Conservation (phyloP, 2,329 filamentous ascomycete genomes). For the Colletotrichum endophyticum region DNA sequence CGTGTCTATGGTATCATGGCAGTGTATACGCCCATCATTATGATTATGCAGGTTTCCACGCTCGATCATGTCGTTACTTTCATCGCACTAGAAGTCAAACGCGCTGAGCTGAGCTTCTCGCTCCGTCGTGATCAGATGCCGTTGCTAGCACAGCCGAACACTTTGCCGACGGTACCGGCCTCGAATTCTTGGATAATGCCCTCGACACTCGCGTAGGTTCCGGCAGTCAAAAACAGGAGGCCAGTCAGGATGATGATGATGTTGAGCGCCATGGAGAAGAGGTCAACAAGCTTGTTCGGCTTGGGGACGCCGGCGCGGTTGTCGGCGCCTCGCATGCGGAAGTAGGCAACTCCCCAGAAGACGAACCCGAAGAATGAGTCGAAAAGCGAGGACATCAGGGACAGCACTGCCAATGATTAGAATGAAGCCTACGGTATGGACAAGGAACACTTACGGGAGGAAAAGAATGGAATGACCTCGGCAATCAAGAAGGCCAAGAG, state of each 20-base stretch:
- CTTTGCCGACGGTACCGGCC: conserved; percentile 66
- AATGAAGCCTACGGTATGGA: conserved; percentile 21
- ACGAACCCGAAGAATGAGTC: conserved; percentile 96
- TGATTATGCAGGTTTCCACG: neutral
- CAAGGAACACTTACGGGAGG: conserved; percentile 59
- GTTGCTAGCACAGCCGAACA: conserved; percentile 77
- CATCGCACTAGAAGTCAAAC: neutral
- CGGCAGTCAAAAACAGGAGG: conserved; percentile 79
- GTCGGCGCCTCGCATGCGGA: conserved; percentile 75
- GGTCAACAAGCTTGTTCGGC: conserved; percentile 55
- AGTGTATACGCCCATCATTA: neutral
- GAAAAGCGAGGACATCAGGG: conserved; percentile 85
- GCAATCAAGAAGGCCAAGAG: conserved; percentile 90
- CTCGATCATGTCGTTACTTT: neutral
- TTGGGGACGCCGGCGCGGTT: conserved; percentile 58
- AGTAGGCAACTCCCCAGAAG: conserved; percentile 86
- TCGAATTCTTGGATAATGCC: conserved; percentile 77
- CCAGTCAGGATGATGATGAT: conserved; percentile 75
- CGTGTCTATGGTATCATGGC: neutral
- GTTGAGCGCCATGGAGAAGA: conserved; percentile 69
- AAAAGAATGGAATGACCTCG: conserved; percentile 93
- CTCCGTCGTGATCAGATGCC: conserved; percentile 36
- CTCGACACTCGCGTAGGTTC: conserved; percentile 81
- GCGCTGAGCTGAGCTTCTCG: neutral
- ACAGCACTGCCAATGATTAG: conserved; percentile 55